Evolutionary conservation across 1,284 basidiomycete species (phyloP).

Genomic region (Malassezia globosa): DNA sequence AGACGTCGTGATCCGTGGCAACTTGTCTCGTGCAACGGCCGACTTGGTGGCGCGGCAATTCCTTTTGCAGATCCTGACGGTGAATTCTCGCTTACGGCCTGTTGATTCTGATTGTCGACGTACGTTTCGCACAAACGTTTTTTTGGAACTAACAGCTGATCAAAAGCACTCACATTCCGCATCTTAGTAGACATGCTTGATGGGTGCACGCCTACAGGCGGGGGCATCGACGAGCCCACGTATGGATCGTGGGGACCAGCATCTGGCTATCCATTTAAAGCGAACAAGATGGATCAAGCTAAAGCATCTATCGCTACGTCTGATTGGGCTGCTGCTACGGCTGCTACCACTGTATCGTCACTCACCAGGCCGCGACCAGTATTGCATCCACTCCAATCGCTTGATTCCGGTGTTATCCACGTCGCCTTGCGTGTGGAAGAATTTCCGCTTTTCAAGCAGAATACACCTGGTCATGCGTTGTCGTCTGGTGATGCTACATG

Average conservation of each 20-base stretch:
- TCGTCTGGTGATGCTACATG: neutral
- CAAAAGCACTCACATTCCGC: conserved; percentile 12
- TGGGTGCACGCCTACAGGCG: conserved; percentile 1
- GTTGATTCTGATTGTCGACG: neutral
- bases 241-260: conserved; percentile 11
- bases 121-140: neutral
- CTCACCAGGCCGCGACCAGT: neutral
- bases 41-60: conserved; percentile 7
- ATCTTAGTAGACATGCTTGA: conserved; percentile 5
- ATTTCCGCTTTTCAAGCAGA: neutral
- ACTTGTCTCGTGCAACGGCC: conserved; percentile 2
- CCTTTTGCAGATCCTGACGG: conserved; percentile 7
- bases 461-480: neutral
- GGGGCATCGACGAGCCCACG: neutral
- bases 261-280: neutral
- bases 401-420: conserved; percentile 15
- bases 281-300: neutral
- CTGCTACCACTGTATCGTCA: neutral
- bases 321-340: no score
- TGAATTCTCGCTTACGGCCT: conserved; percentile 3
- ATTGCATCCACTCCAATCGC: conserved; percentile 11
- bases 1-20: conserved; percentile 35
- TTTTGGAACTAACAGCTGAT: neutral
- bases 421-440: conserved; percentile 11
- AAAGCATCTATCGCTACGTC: neutral